phyloP scores from a whole-genome alignment of 768 basidiomycete genomes.

The Ramaria sp. region DNA sequence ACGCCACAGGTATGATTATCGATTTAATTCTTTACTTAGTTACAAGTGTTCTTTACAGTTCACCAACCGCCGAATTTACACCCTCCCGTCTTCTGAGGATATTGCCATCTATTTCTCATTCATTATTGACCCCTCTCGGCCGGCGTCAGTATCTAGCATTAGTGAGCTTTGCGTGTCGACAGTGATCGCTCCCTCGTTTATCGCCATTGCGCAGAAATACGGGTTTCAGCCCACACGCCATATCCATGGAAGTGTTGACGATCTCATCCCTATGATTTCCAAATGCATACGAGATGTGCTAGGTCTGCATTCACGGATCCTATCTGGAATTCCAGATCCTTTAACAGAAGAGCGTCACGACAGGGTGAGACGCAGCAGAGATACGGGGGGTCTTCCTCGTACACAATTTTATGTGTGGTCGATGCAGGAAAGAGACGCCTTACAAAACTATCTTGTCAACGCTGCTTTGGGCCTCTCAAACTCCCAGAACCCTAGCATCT shows the following conservation, averaged over 20 bases:
- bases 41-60: slow-evolving; percentile 19
- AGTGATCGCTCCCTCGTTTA: slow-evolving; percentile 25
- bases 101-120: slow-evolving; percentile 34
- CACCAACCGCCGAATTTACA: slow-evolving; percentile 32
- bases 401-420: too few species aligned
- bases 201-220: slow-evolving; percentile 22
- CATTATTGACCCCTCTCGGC: slow-evolving; percentile 28
- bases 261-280: slow-evolving; percentile 28
- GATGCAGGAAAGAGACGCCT: too few species aligned
- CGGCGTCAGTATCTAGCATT: neutral
- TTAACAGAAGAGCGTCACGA: too few species aligned
- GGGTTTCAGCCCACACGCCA: slow-evolving; percentile 13
- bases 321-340: too few species aligned
- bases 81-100: slow-evolving; percentile 35
- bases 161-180: slow-evolving; percentile 13
- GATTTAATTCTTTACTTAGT: neutral
- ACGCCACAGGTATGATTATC: slow-evolving; percentile 22
- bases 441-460: too few species aligned
- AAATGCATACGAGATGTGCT: slow-evolving; percentile 26
- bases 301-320: neutral
- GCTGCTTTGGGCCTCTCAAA: too few species aligned
- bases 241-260: slow-evolving; percentile 18
- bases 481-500: too few species aligned
- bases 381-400: too few species aligned
- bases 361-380: too few species aligned